A percentile compares a stretch with the other conserved stretches of the same genome.
Evolutionary conservation across 2,329 filamentous ascomycete species (phyloP).

Genomic region (Coniella vitis): DNA sequence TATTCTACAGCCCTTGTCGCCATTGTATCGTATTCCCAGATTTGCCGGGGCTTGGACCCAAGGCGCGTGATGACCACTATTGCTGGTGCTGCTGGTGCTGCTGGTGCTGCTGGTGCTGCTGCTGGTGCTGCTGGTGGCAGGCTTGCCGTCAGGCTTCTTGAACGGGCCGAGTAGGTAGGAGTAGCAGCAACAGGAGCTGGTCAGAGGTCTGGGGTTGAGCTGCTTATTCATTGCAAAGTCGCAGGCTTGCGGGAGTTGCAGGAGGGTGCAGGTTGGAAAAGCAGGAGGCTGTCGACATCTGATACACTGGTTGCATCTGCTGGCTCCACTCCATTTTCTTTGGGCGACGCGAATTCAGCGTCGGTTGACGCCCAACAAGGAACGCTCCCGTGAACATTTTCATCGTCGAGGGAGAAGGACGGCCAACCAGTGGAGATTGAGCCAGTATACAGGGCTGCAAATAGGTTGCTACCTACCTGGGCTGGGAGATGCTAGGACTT

Average conservation of each 20-base stretch:
- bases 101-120: neutral
- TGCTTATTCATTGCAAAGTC: neutral
- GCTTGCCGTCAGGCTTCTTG: neutral
- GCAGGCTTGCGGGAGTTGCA: neutral
- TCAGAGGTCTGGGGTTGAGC: neutral
- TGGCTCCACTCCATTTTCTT: neutral
- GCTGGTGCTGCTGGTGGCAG: neutral
- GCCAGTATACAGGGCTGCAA: too few relatives aligned
- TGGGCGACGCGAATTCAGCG: neutral
- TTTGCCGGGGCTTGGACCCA: neutral
- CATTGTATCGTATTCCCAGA: neutral
- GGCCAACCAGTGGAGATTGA: too few relatives aligned
- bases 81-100: too few relatives aligned
- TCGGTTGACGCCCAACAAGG: neutral
- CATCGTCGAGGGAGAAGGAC: too few relatives aligned
- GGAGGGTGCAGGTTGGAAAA: neutral
- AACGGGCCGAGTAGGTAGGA: neutral
- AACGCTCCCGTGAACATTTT: too few relatives aligned
- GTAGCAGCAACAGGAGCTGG: neutral
- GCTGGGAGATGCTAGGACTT: too few relatives aligned
- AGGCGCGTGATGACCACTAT: too few relatives aligned
- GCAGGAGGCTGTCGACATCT: neutral
- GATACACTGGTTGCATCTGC: slow-evolving; percentile 6
- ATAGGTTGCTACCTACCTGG: too few relatives aligned
- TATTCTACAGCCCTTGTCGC: neutral